These are phyloP conservation scores for Claviceps spartinae DNA, from an alignment of 2,329 filamentous ascomycete genomes.

Conservation along the genomic window DNA sequence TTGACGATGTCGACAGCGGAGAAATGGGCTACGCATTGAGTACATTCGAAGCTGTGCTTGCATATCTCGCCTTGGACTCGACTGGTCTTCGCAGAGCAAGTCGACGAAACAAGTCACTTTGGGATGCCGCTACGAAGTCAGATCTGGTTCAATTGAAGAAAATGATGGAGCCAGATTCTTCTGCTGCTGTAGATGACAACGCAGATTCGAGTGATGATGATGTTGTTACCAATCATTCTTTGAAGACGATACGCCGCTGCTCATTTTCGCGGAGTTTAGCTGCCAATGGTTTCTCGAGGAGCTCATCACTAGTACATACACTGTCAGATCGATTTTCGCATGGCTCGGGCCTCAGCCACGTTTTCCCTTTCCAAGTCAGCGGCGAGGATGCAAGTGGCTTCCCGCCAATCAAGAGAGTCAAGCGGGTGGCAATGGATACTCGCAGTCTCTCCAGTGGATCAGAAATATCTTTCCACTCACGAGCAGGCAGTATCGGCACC, in stretches of 20 bases:
- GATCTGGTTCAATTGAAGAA: conserved; percentile 60
- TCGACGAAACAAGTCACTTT: conserved; percentile 69
- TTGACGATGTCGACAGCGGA: conserved; percentile 91
- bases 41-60: conserved; percentile 86
- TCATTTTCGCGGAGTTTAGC: conserved; percentile 35
- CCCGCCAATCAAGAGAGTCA: conserved; percentile 38
- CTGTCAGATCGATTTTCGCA: conserved; percentile 38
- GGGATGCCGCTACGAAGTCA: conserved; percentile 74
- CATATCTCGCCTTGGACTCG: conserved; percentile 76
- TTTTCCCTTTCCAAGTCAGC: conserved; percentile 69
- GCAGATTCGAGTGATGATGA: conserved; percentile 28
- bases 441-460: conserved; percentile 81
- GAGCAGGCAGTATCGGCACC: conserved; percentile 65
- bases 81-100: conserved; percentile 72
- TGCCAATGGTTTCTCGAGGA: conserved; percentile 27
- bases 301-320: conserved; percentile 28
- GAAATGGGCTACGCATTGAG: conserved; percentile 94
- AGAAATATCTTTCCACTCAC: conserved; percentile 68
- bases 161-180: conserved; percentile 61
- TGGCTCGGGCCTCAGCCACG: conserved; percentile 57
- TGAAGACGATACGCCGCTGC: conserved; percentile 30
- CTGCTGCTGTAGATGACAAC: conserved; percentile 32
- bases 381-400: conserved; percentile 31
- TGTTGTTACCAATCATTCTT: conserved; percentile 34
- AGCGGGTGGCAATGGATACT: conserved; percentile 81